phyloP scores from a whole-genome alignment of 1,139 yeast species.

The Debaryomycetaceae sp. region DNA sequence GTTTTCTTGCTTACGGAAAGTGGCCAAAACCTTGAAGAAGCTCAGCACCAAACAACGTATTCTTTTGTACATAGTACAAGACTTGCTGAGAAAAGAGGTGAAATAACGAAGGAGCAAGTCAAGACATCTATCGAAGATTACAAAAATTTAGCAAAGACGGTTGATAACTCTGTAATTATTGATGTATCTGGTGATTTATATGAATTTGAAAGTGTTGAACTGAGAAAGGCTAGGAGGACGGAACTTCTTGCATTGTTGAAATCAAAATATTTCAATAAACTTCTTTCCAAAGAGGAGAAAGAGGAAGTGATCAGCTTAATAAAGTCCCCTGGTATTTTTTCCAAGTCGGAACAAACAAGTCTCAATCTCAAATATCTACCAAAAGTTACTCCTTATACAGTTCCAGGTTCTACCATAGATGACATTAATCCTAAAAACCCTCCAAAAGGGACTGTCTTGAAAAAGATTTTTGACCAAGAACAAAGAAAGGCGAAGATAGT shows the following conservation, averaged over 20 bases:
- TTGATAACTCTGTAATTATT: slow-evolving; percentile 25
- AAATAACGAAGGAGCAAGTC: slow-evolving; percentile 29
- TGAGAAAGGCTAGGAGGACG: slow-evolving; percentile 14
- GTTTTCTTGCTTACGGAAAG: slow-evolving; percentile 28
- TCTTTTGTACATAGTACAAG: slow-evolving; percentile 47
- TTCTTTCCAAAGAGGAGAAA: slow-evolving; percentile 26
- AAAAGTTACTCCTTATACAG: slow-evolving; percentile 29
- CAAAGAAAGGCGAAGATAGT: slow-evolving; percentile 25
- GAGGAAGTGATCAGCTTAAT: slow-evolving; percentile 23
- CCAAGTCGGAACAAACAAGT: slow-evolving; percentile 18
- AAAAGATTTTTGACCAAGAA: slow-evolving; percentile 31
- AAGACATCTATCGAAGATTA: slow-evolving; percentile 22
- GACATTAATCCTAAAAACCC: slow-evolving; percentile 25
- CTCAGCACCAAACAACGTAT: slow-evolving; percentile 55
- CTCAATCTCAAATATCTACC: slow-evolving; percentile 31
- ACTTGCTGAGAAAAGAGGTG: slow-evolving; percentile 40
- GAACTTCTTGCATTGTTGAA: slow-evolving; percentile 19
- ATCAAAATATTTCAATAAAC: slow-evolving; percentile 16
- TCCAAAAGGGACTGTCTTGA: slow-evolving; percentile 32
- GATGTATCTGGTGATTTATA: slow-evolving; percentile 28
- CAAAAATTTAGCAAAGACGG: slow-evolving; percentile 17
- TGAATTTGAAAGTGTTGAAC: slow-evolving; percentile 18
- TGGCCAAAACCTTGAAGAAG: slow-evolving; percentile 45
- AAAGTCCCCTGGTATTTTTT: slow-evolving; percentile 35
- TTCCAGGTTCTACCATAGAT: slow-evolving; percentile 34